Conservation (phyloP, 2,329 filamentous ascomycete species). For the Alternaria incomplexa region DNA sequence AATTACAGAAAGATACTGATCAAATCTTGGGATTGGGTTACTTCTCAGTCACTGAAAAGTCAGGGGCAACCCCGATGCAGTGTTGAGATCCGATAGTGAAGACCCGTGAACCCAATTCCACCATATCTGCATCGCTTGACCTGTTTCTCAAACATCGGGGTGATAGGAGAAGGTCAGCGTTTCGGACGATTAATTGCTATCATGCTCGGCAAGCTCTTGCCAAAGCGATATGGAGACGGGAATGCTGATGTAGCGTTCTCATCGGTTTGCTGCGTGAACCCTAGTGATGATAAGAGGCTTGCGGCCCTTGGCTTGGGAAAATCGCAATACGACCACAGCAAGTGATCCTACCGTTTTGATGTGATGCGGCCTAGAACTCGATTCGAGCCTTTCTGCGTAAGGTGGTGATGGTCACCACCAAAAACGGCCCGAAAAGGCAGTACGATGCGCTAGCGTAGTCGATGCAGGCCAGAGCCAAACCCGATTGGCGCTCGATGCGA, state of each 20-base stretch:
- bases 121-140: conserved; percentile 45
- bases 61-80: conserved; percentile 13
- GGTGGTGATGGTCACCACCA: background rate
- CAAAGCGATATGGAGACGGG: conserved; percentile 61
- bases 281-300: conserved; percentile 64
- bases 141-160: conserved; percentile 46
- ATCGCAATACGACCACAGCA: background rate
- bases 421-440: background rate
- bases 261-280: conserved; percentile 63
- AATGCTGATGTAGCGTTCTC: conserved; percentile 67
- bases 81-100: conserved; percentile 16
- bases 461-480: background rate
- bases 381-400: background rate
- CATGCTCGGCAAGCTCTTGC: conserved; percentile 62
- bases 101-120: conserved; percentile 25
- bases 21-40: background rate
- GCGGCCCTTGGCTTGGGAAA: conserved; percentile 51
- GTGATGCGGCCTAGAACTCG: background rate
- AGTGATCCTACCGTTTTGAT: background rate
- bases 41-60: conserved; percentile 1
- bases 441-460: background rate
- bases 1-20: background rate
- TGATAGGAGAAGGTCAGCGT: conserved; percentile 54
- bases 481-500: conserved; percentile 13
- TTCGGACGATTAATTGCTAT: conserved; percentile 63